Base-by-base conservation (phyloP, 2,329 filamentous ascomycete species). In the Fusarium nodosum region DNA sequence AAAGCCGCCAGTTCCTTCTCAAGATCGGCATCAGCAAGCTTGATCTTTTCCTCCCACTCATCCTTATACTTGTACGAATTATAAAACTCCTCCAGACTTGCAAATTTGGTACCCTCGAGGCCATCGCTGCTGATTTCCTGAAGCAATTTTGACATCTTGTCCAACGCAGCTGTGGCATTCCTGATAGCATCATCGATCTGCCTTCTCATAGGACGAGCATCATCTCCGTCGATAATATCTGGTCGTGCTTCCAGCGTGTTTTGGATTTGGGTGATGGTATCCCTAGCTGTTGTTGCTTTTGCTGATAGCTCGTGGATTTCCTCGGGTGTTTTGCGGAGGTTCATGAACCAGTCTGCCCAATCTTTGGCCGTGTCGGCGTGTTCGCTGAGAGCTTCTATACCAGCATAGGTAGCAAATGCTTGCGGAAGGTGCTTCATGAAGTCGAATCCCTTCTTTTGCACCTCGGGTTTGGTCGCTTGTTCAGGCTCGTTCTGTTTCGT, bases 351-450 rank as follows among this genome's bases (percentile, higher is more conserved):
- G 12, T 77, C 76, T 3, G 73, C 70, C 77, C 77, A 79, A 31
- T 79, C 76, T 58, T 78, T 78, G 24, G 76, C 77, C 5, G 71
- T 75, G 45, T 77, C 75, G 1, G 75, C 77, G 13, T 78, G 73
- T 2, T 76, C 69, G 1, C 70, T 67, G 1, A 78, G 56, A 0
- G 69, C 66, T 7, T 76, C 68, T 12, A 78, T 57, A 4, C 76
- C 72, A 1, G 72, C 69, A 39, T 77, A 77, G 2, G 77, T 74
- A 0, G 68, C 73, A 0, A 79, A 54, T 0, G 73, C 71, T 20
- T 69, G 60, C 0, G 77, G 75, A 22, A 78, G 68, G 3, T 74
- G 66, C 7, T 68, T 60, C 24, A 73, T 53, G 3, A 77, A 68
- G 9, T 68, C 56, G 1, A 51, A 47, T 3, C 42, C 39, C 16